Evolutionary conservation across 1,284 basidiomycete species (phyloP), one percentile per base, ranked within the genome.

Genomic region (Somion occarium): DNA sequence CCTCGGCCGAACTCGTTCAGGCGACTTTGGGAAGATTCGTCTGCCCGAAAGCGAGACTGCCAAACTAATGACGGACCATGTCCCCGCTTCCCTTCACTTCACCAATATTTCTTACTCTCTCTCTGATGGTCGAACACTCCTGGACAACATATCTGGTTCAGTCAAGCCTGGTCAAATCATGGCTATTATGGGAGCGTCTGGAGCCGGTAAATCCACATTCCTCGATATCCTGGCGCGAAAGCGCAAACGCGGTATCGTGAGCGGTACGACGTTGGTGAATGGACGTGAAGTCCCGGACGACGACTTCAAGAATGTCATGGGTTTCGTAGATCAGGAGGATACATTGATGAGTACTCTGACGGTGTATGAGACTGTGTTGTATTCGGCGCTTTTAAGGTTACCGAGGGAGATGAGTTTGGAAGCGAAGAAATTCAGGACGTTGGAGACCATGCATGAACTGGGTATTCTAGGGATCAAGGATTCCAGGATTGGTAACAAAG

Each of bases 261-360:
- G 72, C 22, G 95, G 95, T 1, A 78, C 76, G 18, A 88, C 87
- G 39, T 80, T 93, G 22, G 83, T 98, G 50, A 98, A 98, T 63
- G 94, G 95, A 0, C 78, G 91, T 2, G 76, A 80, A 53, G 87
- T 97, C 41, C 73, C 75, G 44, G 79, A 93, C 61, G 71, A 76
- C 37, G 83, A 88, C 61, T 98, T 93, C 76, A 86, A 85, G 64
- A 82, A 84, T 25, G 85, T 98, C 9, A 84, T 88, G 54, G 96
- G 96, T 27, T 99, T 91, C 61, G 96, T 99, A 48, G 96, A 99
- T 66, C 96, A 99, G 69, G 96, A 98, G 68, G 96, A 99, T 67
- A 96, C 94, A 5, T 73, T 99, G 49, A 94, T 99, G 86, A 83
- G 88, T 61, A 98, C 96, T 1, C 72, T 99, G 66, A 98, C 95